phyloP scores from a whole-genome alignment of 129 eudicot species.

The Flaveria ramosissima region DNA sequence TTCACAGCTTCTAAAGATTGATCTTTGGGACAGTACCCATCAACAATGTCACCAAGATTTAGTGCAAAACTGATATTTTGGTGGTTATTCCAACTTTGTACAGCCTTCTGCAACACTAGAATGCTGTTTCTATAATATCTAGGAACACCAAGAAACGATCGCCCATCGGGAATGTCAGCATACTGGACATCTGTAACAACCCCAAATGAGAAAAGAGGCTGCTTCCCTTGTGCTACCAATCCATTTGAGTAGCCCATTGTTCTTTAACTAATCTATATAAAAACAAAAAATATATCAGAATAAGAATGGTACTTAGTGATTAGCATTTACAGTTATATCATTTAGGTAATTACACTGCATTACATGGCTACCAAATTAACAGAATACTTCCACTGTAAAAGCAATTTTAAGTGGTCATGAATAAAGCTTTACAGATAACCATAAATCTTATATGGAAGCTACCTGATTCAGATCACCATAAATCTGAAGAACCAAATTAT shows the following conservation, averaged over 20 bases:
- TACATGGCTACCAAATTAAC: not conserved
- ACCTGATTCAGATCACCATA: not conserved
- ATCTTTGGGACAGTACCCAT: conserved; percentile 86
- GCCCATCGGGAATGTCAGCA: conserved; percentile 94
- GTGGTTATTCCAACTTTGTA: conserved; percentile 60
- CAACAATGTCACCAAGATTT: conserved; percentile 86
- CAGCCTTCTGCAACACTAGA: conserved; percentile 72
- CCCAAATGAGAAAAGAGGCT: conserved; percentile 91
- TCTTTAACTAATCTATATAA: not conserved
- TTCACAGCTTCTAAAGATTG: conserved; percentile 61
- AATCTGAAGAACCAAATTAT: not conserved
- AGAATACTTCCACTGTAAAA: not conserved
- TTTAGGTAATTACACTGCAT: not conserved
- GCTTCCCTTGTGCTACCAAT: conserved; percentile 46
- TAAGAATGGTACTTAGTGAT: not conserved
- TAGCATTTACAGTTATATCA: not conserved
- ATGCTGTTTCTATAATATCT: conserved; percentile 86
- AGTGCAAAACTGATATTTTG: conserved; percentile 59
- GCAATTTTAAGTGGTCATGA: not conserved
- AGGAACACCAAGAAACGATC: conserved; percentile 81
- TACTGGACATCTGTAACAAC: conserved; percentile 95
- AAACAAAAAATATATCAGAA: not conserved
- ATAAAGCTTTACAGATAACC: not conserved
- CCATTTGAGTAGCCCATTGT: conserved; percentile 61
- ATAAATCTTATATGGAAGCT: not conserved